Conservation (phyloP, 768 basidiomycete species). For the Gymnopilus junonius region DNA sequence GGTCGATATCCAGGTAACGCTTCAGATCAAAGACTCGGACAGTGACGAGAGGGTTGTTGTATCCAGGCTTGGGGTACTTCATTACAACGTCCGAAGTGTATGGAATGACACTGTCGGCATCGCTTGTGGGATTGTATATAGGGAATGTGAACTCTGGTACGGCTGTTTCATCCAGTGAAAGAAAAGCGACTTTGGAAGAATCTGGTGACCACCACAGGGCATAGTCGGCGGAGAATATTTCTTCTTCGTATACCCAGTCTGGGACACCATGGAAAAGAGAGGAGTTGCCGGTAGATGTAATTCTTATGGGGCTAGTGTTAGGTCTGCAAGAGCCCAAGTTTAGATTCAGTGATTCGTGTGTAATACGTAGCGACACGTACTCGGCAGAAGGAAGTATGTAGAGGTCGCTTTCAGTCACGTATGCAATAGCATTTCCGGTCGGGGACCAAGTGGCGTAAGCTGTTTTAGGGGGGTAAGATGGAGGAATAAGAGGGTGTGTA, state of each 20-base stretch:
- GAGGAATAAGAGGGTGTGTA: conserved; percentile 74
- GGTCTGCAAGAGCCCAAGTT: no score
- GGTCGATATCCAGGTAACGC: conserved; percentile 46
- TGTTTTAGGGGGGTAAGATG: conserved; percentile 70
- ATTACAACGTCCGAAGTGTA: conserved; percentile 76
- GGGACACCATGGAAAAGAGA: conserved; percentile 94
- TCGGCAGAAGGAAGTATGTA: conserved; percentile 74
- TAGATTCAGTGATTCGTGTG: no score
- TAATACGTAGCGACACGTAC: conserved; percentile 40
- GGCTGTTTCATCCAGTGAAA: conserved; percentile 84
- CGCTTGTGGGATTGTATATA: conserved; percentile 85
- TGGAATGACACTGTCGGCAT: conserved; percentile 72
- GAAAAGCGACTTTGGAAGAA: conserved; percentile 76
- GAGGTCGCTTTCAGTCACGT: conserved; percentile 86
- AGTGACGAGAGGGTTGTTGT: conserved; percentile 84
- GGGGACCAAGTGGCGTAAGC: conserved; percentile 91
- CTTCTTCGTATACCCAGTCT: conserved; percentile 98
- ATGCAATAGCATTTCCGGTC: conserved; percentile 82
- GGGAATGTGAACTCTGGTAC: conserved; percentile 90
- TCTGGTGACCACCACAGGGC: conserved; percentile 95
- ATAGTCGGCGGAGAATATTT: conserved; percentile 73
- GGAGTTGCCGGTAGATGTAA: conserved; percentile 81
- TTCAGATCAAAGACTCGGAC: conserved; percentile 83
- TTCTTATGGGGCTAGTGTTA: conserved; percentile 58
- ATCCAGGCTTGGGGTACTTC: conserved; percentile 90